Evolutionary conservation across 768 basidiomycete genomes (phyloP).

Genomic region (Psilocybe cyanescens): DNA sequence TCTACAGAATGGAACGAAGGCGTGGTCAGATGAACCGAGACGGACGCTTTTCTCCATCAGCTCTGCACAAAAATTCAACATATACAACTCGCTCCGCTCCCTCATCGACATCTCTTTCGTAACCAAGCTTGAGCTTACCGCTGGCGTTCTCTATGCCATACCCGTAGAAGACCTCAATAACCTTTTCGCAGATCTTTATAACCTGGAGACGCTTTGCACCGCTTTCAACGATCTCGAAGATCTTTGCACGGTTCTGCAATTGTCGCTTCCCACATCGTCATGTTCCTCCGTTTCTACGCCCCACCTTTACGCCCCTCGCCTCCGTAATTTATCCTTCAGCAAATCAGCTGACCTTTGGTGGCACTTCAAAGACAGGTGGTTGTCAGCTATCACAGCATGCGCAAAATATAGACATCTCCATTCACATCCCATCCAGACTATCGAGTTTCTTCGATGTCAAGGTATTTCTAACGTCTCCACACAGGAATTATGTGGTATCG

Average conservation of each 20-base stretch:
- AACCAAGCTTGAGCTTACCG: constrained; percentile 34
- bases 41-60: constrained; percentile 26
- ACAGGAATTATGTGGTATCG: not conserved
- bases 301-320: constrained; percentile 26
- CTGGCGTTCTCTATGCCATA: constrained; percentile 31
- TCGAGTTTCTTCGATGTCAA: constrained; percentile 33
- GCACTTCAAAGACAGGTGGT: constrained; percentile 35
- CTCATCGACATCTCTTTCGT: constrained; percentile 27
- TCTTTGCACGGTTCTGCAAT: constrained; percentile 25
- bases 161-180: constrained; percentile 18
- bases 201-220: constrained; percentile 28
- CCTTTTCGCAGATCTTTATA: constrained; percentile 22
- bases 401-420: constrained; percentile 16
- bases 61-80: constrained; percentile 23
- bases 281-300: not conserved
- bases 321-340: constrained; percentile 33
- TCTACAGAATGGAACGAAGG: constrained; percentile 23
- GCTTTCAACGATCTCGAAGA: constrained; percentile 34
- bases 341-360: constrained; percentile 36
- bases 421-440: constrained; percentile 17
- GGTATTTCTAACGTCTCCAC: constrained; percentile 18
- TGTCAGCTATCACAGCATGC: constrained; percentile 21
- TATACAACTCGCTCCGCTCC: constrained; percentile 23
- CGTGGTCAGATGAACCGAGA: constrained; percentile 26
- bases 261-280: not conserved